Evolutionary conservation across 106 monocot genomes (phyloP), one percentile per base, ranked within the genome.

Genomic region (Dendrobium catenatum): DNA sequence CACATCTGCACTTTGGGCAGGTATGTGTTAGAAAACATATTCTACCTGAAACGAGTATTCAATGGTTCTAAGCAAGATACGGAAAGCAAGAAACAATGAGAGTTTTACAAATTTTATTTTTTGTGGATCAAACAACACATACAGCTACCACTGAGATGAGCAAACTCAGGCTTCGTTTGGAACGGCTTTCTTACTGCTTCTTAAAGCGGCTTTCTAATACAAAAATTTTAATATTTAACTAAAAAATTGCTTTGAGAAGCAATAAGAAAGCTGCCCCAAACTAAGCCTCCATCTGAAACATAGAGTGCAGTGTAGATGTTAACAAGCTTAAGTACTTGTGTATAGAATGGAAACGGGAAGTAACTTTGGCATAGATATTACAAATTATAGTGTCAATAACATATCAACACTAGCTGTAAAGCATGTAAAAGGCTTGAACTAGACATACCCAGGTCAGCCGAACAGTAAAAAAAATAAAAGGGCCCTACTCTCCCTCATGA

Each of bases 1-100:
- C 97, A 98, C 77, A 98, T 94, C 97, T 98, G 92, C 88, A 89
- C 85, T 90, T 90, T 79, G 64, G 90, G 83, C 79, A 78, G 84
- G 86, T 49, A 79, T 85, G 55, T 77, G 87, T 98, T 81, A 98
- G 90, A 89, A 85, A 54, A 15, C 75, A 61, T 42, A 67, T 67
- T 44, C 26, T 18, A 24, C 79, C 4, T 4, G 47, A 80, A 80
- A 37, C 8, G 40, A 72, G 43, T 24, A 43, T 79, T 22, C 13
- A 51, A 51, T 67, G 10, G 51, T 51, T 51, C 51, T 51, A 51
- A 51, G 51, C 10, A 51, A 51, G 51, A 44, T 68, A 46, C 44
- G 31, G 58, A 70, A 40, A 66, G 26, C 26, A 66, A 66, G 26
- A 4, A 66, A 64, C 22, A 64, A 64, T 9, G 6, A 24, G 6